Conservation (phyloP, 306 rosid species). For the Biancaea sappan region DNA sequence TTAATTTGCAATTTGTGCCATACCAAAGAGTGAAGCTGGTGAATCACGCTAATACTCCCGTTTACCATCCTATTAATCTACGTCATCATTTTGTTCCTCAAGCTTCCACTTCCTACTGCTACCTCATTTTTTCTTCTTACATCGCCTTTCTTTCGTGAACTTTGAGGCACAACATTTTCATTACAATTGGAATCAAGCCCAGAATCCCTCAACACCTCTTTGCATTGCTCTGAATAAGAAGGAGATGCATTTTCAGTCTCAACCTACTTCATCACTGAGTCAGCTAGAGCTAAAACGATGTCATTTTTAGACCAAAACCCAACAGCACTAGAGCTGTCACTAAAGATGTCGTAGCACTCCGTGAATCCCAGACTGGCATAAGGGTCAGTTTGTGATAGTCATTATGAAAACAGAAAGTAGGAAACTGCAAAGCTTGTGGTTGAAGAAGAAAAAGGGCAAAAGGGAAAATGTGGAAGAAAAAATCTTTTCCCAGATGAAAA, state of each 20-base stretch:
- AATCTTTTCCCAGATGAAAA: no score
- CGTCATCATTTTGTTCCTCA: slow-evolving; percentile 46
- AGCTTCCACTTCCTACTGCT: not conserved
- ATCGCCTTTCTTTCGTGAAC: slow-evolving; percentile 15
- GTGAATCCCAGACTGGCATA: slow-evolving; percentile 22
- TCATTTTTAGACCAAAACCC: slow-evolving; percentile 54
- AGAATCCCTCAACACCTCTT: slow-evolving; percentile 2
- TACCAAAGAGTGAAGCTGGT: slow-evolving; percentile 77
- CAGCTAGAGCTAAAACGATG: slow-evolving; percentile 40
- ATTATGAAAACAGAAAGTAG: slow-evolving; percentile 62
- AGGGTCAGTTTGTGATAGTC: not conserved
- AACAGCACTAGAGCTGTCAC: slow-evolving; percentile 25
- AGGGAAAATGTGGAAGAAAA: no score
- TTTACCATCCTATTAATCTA: slow-evolving; percentile 67
- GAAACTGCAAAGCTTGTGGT: slow-evolving; percentile 81
- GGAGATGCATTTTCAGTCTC: not conserved
- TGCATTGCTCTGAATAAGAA: slow-evolving; percentile 35
- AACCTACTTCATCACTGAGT: not conserved
- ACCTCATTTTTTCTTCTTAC: slow-evolving; percentile 4
- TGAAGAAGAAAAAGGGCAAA: slow-evolving; percentile 46
- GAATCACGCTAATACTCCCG: slow-evolving; percentile 82
- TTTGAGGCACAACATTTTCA: not conserved
- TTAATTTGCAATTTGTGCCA: no score
- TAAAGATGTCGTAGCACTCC: slow-evolving; percentile 46
- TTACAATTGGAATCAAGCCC: not conserved